These are phyloP conservation scores for Saturnispora galanensis DNA, from an alignment of 805 yeast species.

Conservation along the genomic window DNA sequence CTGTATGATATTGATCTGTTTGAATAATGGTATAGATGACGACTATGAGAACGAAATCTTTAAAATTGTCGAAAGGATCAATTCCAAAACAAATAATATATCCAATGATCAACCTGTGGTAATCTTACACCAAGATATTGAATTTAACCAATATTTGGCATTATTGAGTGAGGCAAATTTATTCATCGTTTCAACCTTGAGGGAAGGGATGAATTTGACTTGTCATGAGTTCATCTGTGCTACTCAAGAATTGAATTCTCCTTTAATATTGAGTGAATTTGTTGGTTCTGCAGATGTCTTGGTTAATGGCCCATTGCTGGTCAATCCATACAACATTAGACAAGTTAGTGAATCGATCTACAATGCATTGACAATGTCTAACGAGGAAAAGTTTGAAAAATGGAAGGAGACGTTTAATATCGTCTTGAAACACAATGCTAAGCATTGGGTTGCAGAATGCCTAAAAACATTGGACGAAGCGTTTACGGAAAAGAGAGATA, in stretches of 20 bases:
- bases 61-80: constrained; percentile 76
- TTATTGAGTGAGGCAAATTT: constrained; percentile 76
- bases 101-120: constrained; percentile 78
- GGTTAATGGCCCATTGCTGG: constrained; percentile 56
- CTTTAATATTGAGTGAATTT: constrained; percentile 81
- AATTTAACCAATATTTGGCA: constrained; percentile 83
- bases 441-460: constrained; percentile 60
- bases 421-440: constrained; percentile 59
- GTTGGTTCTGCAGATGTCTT: constrained; percentile 87
- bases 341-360: constrained; percentile 57
- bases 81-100: constrained; percentile 62
- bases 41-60: constrained; percentile 66
- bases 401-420: constrained; percentile 56
- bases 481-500: constrained; percentile 33
- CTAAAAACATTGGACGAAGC: constrained; percentile 39
- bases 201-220: constrained; percentile 95
- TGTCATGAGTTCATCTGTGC: constrained; percentile 90
- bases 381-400: constrained; percentile 44
- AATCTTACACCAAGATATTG: constrained; percentile 78
- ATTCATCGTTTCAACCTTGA: constrained; percentile 80
- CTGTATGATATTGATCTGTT: constrained; percentile 75
- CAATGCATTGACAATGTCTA: constrained; percentile 53
- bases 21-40: constrained; percentile 45
- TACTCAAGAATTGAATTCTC: constrained; percentile 60
- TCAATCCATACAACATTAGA: constrained; percentile 85